Evolutionary conservation across 202 grass and related monocot genomes (phyloP).

Genomic region (Schoenoplectus triqueter): DNA sequence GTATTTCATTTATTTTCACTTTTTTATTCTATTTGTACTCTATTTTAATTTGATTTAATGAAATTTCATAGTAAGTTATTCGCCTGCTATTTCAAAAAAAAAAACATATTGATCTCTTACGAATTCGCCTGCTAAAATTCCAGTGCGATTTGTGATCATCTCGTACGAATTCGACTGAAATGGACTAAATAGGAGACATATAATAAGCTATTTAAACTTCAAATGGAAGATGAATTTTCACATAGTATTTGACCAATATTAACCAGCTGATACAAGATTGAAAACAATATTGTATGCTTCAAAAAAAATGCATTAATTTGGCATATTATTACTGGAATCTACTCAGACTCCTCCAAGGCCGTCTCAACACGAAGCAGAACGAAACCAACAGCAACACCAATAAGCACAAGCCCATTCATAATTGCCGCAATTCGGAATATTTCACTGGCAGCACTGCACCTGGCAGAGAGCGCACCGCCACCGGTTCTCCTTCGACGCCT

Average conservation of each 20-base stretch:
- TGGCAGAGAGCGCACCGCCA: constrained; percentile 38
- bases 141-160: background rate
- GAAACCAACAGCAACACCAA: constrained; percentile 91
- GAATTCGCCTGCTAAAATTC: background rate
- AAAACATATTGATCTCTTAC: background rate
- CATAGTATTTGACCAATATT: constrained; percentile 30
- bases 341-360: constrained; percentile 69
- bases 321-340: constrained; percentile 40
- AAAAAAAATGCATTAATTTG: constrained; percentile 35
- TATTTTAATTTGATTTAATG: too few species aligned
- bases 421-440: constrained; percentile 79
- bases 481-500: constrained; percentile 17
- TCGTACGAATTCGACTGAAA: background rate
- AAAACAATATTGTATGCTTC: constrained; percentile 36
- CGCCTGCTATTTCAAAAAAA: too few species aligned
- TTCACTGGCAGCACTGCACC: constrained; percentile 55
- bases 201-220: background rate
- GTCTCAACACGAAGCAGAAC: constrained; percentile 85
- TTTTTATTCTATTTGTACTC: too few species aligned
- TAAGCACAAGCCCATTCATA: constrained; percentile 80
- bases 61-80: too few species aligned
- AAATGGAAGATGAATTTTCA: constrained; percentile 16
- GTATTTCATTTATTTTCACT: too few species aligned
- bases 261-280: constrained; percentile 19
- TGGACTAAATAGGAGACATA: background rate